These are phyloP conservation scores for Suillus fuscotomentosus DNA, from an alignment of 768 basidiomycete genomes.

Conservation along the genomic window DNA sequence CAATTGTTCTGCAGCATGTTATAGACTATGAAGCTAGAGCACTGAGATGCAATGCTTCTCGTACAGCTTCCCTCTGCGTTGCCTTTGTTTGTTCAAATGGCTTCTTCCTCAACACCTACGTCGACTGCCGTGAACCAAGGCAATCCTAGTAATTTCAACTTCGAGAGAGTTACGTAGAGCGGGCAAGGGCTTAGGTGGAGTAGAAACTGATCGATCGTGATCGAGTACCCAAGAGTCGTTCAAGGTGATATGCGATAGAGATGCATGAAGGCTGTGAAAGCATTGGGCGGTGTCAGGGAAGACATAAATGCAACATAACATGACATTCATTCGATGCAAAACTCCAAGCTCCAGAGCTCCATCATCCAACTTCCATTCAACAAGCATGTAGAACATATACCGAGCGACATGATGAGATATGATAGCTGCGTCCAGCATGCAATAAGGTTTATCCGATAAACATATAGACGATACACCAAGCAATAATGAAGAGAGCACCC, in stretches of 20 bases:
- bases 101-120: no score
- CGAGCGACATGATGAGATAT: neutral
- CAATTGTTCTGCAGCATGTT: neutral
- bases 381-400: neutral
- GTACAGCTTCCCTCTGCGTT: neutral
- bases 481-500: neutral
- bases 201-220: neutral
- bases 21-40: conserved; percentile 1
- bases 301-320: neutral
- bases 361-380: neutral
- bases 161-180: no score
- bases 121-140: no score
- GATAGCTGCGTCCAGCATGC: neutral
- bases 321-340: neutral
- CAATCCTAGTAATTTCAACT: no score
- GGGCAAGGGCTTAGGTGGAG: no score
- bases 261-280: neutral
- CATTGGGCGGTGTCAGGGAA: neutral
- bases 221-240: neutral
- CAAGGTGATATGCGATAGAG: no score
- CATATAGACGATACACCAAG: neutral
- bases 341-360: neutral
- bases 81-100: no score
- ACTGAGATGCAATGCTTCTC: neutral
- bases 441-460: neutral